Evolutionary conservation across 2,329 filamentous ascomycete species (phyloP), one percentile per base, ranked within the genome.

Genomic region (Leptographium lundbergii): DNA sequence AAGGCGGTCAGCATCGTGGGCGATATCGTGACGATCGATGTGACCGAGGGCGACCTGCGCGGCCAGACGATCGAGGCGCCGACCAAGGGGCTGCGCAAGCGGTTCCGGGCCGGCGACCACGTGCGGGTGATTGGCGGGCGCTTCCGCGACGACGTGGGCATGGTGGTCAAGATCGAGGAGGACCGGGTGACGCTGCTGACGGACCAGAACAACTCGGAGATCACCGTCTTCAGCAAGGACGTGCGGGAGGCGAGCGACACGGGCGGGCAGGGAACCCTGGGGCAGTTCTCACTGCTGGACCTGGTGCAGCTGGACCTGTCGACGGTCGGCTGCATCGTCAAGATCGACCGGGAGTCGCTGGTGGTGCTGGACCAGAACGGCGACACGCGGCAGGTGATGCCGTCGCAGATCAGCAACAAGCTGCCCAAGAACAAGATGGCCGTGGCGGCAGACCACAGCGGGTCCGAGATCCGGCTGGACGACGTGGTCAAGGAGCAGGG

Each of bases 211-310:
- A 92, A 94, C 72, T 85, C 86, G 57, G 94, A 99, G 70, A 91
- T 99, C 65, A 96, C 91, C 0, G 94, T 99, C 39, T 99, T 99
- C 70, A 96, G 92, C 76, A 96, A 95, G 71, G 94, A 99, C 74
- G 75, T 99, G 61, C 84, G 95, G 65, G 89, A 96, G 71, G 94
- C 94, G 32, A 90, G 89, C 59, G 94, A 97, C 69, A 90, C 91
- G 65, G 91, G 91, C 63, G 91, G 89, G 19, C 86, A 91, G 67
- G 88, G 89, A 32, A 84, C 85, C 36, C 75, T 92, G n/a, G 90
- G 90, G 13, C 89, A 95, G 72, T 97, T 88, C 71, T 88, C 91
- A 65, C 84, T 99, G 39, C 90, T 95, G 66, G 94, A 99, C 70
- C 80, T 99, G 29, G 90, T 99, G 17, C 91, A 97, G 72, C 82